Evolutionary conservation across 2,329 filamentous ascomycete species (phyloP).

Genomic region (Samsoniella hepiali): DNA sequence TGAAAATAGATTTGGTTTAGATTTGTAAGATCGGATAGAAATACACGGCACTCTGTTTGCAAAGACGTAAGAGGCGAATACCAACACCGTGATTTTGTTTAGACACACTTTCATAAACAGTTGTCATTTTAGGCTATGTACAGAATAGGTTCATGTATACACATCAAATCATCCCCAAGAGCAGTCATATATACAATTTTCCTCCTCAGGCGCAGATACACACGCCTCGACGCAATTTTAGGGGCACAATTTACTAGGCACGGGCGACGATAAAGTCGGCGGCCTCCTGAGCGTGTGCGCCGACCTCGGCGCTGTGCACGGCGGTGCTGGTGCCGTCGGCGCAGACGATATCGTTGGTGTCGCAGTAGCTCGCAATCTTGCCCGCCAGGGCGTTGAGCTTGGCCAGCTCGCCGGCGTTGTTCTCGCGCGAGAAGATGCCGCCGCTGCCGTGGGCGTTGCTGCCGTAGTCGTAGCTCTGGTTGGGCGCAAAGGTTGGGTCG

Average conservation of each 20-base stretch:
- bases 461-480: conserved; percentile 19
- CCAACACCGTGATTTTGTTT: too few species aligned
- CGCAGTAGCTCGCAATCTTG: conserved; percentile 19
- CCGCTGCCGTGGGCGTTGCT: conserved; percentile 13
- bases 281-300: conserved; percentile 17
- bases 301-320: conserved; percentile 19
- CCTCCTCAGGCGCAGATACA: too few species aligned
- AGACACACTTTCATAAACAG: background rate
- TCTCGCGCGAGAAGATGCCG: conserved; percentile 16
- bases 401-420: conserved; percentile 19
- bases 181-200: background rate
- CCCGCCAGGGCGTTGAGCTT: conserved; percentile 15
- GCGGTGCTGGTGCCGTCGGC: conserved; percentile 5
- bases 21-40: conserved; percentile 16
- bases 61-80: too few species aligned
- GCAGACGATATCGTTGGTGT: conserved; percentile 15
- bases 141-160: background rate
- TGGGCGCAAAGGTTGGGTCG: conserved; percentile 19
- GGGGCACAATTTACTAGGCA: background rate
- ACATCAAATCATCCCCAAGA: background rate
- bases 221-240: too few species aligned
- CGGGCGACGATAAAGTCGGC: conserved; percentile 20
- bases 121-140: background rate
- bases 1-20: background rate
- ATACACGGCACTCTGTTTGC: conserved; percentile 11